phyloP scores from a whole-genome alignment of 176 grass and related monocot genomes.

The Olyra latifolia region DNA sequence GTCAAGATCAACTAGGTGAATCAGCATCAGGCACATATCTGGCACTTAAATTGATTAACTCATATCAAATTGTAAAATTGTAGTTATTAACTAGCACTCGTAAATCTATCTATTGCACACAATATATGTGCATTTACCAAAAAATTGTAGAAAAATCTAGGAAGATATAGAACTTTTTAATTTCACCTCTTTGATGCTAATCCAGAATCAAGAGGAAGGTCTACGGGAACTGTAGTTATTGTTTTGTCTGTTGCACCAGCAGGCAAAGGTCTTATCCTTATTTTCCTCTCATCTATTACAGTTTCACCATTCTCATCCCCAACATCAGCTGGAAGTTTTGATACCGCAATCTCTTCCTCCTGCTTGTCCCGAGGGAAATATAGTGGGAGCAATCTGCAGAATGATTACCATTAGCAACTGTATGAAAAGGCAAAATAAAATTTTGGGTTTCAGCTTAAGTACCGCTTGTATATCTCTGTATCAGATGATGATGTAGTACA shows the following conservation, averaged over 20 bases:
- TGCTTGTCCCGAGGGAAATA: slow-evolving; percentile 95
- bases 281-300: slow-evolving; percentile 95
- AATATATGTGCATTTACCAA: not conserved
- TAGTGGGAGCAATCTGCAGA: slow-evolving; percentile 83
- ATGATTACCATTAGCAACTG: slow-evolving; percentile 21
- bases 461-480: slow-evolving; percentile 98
- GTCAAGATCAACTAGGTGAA: not conserved
- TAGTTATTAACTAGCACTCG: too few relatives aligned
- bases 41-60: not conserved
- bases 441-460: slow-evolving; percentile 21
- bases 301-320: slow-evolving; percentile 99
- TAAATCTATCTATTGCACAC: slow-evolving; percentile 15
- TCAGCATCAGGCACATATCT: not conserved
- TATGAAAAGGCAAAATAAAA: slow-evolving; percentile 7
- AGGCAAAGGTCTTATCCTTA: slow-evolving; percentile 92
- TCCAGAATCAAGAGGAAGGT: slow-evolving; percentile 68
- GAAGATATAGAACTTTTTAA: not conserved
- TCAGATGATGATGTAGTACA: slow-evolving; percentile 85
- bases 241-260: slow-evolving; percentile 61
- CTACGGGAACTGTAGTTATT: slow-evolving; percentile 28
- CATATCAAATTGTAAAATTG: not conserved
- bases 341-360: slow-evolving; percentile 83
- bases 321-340: slow-evolving; percentile 94
- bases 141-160: slow-evolving; percentile 19
- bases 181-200: slow-evolving; percentile 63